These are phyloP conservation scores for Hemileia vastatrix DNA, from an alignment of 1,284 basidiomycete genomes.

Conservation along the genomic window DNA sequence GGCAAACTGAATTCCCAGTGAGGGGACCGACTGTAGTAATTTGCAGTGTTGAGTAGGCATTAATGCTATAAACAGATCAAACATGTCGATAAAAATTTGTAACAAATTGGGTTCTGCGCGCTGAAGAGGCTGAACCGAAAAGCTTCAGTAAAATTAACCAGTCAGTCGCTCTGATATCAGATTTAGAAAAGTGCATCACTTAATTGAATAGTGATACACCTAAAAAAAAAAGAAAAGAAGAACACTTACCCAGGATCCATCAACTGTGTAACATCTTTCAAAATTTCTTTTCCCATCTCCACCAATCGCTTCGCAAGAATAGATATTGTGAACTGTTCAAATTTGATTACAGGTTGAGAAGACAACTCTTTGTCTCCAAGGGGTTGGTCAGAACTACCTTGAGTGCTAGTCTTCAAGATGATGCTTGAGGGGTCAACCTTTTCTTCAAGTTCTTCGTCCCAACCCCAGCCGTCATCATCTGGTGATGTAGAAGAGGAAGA, in stretches of 20 bases:
- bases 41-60: slow-evolving; percentile 61
- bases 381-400: too few relatives aligned
- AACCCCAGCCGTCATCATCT: slow-evolving; percentile 22
- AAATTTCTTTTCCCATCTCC: slow-evolving; percentile 1
- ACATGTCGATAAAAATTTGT: slow-evolving; percentile 55
- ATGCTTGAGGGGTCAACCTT: too few relatives aligned
- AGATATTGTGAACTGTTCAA: slow-evolving; percentile 18
- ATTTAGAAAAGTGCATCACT: too few relatives aligned
- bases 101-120: slow-evolving; percentile 47
- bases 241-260: slow-evolving; percentile 8
- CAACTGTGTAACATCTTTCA: slow-evolving; percentile 8
- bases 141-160: slow-evolving; percentile 1
- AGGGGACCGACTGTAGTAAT: slow-evolving; percentile 52
- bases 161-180: too few relatives aligned
- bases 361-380: too few relatives aligned
- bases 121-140: slow-evolving; percentile 21
- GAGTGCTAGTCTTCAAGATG: too few relatives aligned
- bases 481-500: slow-evolving; percentile 1
- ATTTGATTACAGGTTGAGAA: too few relatives aligned
- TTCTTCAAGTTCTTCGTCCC: slow-evolving; percentile 17
- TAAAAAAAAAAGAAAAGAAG: background rate
- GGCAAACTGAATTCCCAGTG: slow-evolving; percentile 64
- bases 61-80: slow-evolving; percentile 72
- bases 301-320: slow-evolving; percentile 9
- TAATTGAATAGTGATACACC: background rate